Base-by-base conservation (phyloP, 2,329 filamentous ascomycete genomes). In the Apiospora koreana region DNA sequence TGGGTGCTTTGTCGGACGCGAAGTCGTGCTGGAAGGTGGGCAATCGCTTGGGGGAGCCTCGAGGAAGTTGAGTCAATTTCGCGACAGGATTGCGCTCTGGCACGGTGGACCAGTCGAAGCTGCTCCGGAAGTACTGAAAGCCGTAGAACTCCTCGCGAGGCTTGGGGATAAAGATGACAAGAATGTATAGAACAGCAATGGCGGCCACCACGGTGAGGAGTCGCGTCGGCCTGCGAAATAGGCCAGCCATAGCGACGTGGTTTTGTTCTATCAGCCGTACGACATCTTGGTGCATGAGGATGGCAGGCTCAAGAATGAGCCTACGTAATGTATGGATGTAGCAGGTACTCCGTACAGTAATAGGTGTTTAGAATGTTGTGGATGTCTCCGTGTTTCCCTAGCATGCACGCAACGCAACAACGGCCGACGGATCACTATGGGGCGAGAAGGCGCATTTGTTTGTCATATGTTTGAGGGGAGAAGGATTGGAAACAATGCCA, bases 21-120 rank as follows among this genome's bases (percentile, higher is more conserved):
- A 69, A 69, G 43, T 68, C 21, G 35, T 89, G 31, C 85, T 71
- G 70, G 23, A 72, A 67, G 31, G 45, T 64, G 64, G 71, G 71
- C 28, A 72, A 31, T n/a, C 28, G 46, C 25, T 48, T 64, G 45
- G 64, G 67, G n/a, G 45, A n/a, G 21, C 67, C 71, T 6, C 31
- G 45, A 14, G 71, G 71, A 2, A 70, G 45, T 1, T 62, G 67
- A 10, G 71, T 69, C 23, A 72, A 16, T 7, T 46, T 31, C 18
- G 45, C 62, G 64, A 72, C 71, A 28, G 71, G 71, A 25, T 72
- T 41, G n/a, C 14, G 28, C 45, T 72, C 67, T 23, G 69, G 46
- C 54, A 69, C 21, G 1, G 67, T 50, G 3, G 71, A 70, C 71
- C 71, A 72, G 67, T 72, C 69, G 31, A 69, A 72, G 43, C 69